Base-by-base conservation (phyloP, 2,329 filamentous ascomycete species). In the Botrytis squamosa region DNA sequence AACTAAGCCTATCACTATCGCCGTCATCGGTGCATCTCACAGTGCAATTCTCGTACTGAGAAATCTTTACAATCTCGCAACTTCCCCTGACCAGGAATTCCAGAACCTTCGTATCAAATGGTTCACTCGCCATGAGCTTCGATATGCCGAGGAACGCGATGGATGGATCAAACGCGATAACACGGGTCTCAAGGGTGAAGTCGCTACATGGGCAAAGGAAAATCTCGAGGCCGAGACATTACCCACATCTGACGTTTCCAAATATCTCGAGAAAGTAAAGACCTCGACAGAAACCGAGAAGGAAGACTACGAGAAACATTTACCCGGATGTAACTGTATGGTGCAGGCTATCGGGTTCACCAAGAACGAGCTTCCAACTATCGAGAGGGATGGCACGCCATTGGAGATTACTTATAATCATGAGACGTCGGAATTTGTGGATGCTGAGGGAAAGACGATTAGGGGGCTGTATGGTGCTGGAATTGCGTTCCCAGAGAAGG, bases 101-200 rank as follows among this genome's bases (percentile, higher is more conserved):
- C 4, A 86, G 86, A 18, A 81, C 81, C 83, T 91, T 4, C 84
- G 84, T 44, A 84, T 91, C 71, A 88, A 87, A 77, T 91, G 89
- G 89, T 90, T 91, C 81, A 89, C 83, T 44, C 85, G 89, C n/a
- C 86, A 89, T 76, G 81, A 84, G 1, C 84, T 91, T 16, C 86
- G 87, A 38, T 91, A 91, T 75, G 89, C 89, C 25, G 86, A 88
- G 77, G 88, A 86, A 79, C 88, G 84, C 81, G 88, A 89, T 75
- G 88, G 87, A 73, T 91, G 89, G 88, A 90, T 91, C 74, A 81
- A 89, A 40, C 85, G 87, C 71, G 89, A 91, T 78, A 91, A 91
- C 80, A 91, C 89, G 0, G 89, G 89, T 4, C 83, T 91, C 42
- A 91, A 91, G 80, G 89, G 89, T 33, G 83, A 85, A 55, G 88